phyloP scores from a whole-genome alignment of 1,284 basidiomycete species.

The Malassezia equina region DNA sequence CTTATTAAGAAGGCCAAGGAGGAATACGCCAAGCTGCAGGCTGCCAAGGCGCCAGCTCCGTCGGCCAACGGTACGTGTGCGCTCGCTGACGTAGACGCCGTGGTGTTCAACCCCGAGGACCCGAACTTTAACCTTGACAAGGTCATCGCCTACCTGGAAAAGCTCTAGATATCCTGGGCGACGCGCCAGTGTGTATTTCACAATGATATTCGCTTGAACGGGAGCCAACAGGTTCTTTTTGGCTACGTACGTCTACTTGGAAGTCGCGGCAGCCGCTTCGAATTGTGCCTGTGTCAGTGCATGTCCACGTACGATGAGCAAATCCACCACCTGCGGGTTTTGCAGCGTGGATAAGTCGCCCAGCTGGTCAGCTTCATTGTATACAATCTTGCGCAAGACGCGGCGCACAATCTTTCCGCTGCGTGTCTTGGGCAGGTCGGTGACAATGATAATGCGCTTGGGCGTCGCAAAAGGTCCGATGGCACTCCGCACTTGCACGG shows the following conservation, averaged over 20 bases:
- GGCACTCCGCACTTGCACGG: constrained; percentile 68
- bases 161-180: constrained; percentile 6
- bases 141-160: constrained; percentile 7
- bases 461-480: constrained; percentile 63
- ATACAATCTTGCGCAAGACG: constrained; percentile 87
- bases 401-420: constrained; percentile 95
- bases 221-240: neutral
- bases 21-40: constrained; percentile 61
- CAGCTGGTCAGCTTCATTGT: constrained; percentile 82
- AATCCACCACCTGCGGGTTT: constrained; percentile 52
- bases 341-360: constrained; percentile 77
- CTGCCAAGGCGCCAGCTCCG: constrained; percentile 19
- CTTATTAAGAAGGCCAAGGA: constrained; percentile 78
- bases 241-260: neutral
- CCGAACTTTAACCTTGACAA: constrained; percentile 18
- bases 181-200: neutral
- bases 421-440: constrained; percentile 86
- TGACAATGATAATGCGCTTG: constrained; percentile 77
- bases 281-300: constrained; percentile 5
- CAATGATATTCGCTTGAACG: neutral
- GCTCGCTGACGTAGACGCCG: neutral
- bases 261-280: neutral
- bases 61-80: neutral
- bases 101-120: constrained; percentile 17
- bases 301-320: constrained; percentile 23